Evolutionary conservation across 2,329 filamentous ascomycete genomes (phyloP).

Genomic region (Talaromyces pinophilus): DNA sequence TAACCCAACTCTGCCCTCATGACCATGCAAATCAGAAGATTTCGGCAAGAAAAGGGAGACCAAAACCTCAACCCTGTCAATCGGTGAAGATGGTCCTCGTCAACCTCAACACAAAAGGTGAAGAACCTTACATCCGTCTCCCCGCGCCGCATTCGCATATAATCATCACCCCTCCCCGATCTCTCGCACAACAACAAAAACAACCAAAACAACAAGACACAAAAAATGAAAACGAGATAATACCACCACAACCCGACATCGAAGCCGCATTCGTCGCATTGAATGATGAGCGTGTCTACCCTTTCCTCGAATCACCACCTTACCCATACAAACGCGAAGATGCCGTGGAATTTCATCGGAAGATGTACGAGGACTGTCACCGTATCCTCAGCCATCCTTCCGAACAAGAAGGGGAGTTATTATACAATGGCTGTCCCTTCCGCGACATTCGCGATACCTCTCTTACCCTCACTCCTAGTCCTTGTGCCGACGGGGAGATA

Average conservation of each 20-base stretch:
- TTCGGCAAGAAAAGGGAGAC: too few relatives aligned
- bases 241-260: slow-evolving; percentile 22
- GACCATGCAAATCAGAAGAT: too few relatives aligned
- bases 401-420: slow-evolving; percentile 14
- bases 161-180: slow-evolving; percentile 32
- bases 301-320: slow-evolving; percentile 30
- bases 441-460: slow-evolving; percentile 27
- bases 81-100: slow-evolving; percentile 26
- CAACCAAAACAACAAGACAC: background rate
- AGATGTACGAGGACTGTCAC: slow-evolving; percentile 18
- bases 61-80: too few relatives aligned
- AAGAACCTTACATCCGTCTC: slow-evolving; percentile 31
- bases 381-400: background rate
- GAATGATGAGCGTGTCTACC: slow-evolving; percentile 31
- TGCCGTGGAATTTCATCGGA: slow-evolving; percentile 24
- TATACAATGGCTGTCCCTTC: slow-evolving; percentile 29
- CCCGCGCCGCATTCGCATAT: slow-evolving; percentile 29
- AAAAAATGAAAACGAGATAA: background rate
- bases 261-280: slow-evolving; percentile 24
- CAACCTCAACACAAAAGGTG: slow-evolving; percentile 18
- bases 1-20: background rate
- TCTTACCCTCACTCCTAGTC: background rate
- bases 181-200: background rate
- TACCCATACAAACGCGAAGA: slow-evolving; percentile 31
- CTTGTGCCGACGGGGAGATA: background rate